Evolutionary conservation across 192 early-diverging fungal genomes (phyloP).

Genomic region (Coemansia sp.): DNA sequence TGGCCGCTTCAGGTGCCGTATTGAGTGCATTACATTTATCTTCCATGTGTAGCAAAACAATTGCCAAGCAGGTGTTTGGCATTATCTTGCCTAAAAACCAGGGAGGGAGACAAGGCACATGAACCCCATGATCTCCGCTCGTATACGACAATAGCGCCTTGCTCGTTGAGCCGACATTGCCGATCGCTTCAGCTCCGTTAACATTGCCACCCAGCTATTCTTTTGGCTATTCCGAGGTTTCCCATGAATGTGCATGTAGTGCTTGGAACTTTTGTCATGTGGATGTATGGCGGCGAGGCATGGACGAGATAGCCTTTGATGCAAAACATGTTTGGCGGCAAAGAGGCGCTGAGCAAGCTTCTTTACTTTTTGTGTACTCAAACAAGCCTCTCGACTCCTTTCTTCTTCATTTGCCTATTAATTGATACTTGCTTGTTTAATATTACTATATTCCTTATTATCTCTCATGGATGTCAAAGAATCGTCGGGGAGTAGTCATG

Average conservation of each 20-base stretch:
- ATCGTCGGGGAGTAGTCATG: background rate
- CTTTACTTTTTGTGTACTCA: background rate
- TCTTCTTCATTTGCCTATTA: background rate
- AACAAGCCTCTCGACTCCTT: background rate
- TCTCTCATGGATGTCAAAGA: background rate
- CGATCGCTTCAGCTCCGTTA: background rate
- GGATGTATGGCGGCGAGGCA: background rate
- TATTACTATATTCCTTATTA: background rate
- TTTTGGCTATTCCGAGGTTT: background rate
- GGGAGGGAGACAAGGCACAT: background rate
- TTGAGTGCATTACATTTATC: background rate
- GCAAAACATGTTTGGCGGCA: background rate
- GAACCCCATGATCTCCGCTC: background rate
- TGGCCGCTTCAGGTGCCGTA: background rate
- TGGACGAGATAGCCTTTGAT: background rate
- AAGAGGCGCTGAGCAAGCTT: background rate
- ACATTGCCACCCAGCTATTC: background rate
- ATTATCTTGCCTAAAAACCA: background rate
- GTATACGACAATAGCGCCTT: conserved; percentile 1
- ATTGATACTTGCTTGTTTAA: background rate
- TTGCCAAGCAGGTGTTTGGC: background rate
- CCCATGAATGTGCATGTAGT: background rate
- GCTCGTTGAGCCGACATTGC: background rate
- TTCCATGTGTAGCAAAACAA: background rate
- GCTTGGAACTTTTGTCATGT: background rate